phyloP scores from a whole-genome alignment of 805 yeast genomes.

The Komagataella populi region DNA sequence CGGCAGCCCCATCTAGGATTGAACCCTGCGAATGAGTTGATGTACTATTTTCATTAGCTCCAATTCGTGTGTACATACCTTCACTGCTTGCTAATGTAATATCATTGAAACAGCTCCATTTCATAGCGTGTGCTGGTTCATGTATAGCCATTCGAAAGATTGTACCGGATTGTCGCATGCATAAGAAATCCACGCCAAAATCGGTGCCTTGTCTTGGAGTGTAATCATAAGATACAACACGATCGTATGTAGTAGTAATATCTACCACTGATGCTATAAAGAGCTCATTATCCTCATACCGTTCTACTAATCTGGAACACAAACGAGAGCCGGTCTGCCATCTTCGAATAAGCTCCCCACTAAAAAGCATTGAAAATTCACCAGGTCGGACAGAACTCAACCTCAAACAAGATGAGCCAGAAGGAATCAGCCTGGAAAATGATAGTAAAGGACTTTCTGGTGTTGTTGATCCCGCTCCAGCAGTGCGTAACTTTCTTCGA shows the following conservation, averaged over 20 bases:
- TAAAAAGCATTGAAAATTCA: constrained; percentile 69
- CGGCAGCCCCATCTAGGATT: constrained; percentile 6
- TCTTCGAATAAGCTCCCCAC: constrained; percentile 64
- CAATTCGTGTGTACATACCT: constrained; percentile 34
- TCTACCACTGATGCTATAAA: constrained; percentile 72
- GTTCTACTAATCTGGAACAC: constrained; percentile 20
- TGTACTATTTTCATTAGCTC: not conserved
- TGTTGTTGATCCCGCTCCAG: constrained; percentile 8
- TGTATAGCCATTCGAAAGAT: constrained; percentile 66
- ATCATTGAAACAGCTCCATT: constrained; percentile 59
- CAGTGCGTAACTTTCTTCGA: constrained; percentile 35
- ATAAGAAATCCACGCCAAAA: constrained; percentile 56
- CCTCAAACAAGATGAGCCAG: constrained; percentile 52
- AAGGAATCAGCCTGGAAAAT: constrained; percentile 49
- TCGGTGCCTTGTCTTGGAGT: constrained; percentile 35
- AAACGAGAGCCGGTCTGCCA: constrained; percentile 53
- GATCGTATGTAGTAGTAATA: constrained; percentile 60
- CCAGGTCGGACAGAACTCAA: constrained; percentile 53
- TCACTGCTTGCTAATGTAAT: constrained; percentile 44
- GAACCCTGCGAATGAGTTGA: constrained; percentile 15
- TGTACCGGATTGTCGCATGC: constrained; percentile 87
- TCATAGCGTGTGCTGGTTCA: constrained; percentile 49
- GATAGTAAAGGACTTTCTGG: constrained; percentile 44
- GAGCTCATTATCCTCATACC: constrained; percentile 26
- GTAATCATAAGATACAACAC: constrained; percentile 80